A percentile compares a stretch with the other conserved stretches of the same genome.
Conservation (phyloP, 2,329 filamentous ascomycete genomes). For the Colletotrichum godetiae region DNA sequence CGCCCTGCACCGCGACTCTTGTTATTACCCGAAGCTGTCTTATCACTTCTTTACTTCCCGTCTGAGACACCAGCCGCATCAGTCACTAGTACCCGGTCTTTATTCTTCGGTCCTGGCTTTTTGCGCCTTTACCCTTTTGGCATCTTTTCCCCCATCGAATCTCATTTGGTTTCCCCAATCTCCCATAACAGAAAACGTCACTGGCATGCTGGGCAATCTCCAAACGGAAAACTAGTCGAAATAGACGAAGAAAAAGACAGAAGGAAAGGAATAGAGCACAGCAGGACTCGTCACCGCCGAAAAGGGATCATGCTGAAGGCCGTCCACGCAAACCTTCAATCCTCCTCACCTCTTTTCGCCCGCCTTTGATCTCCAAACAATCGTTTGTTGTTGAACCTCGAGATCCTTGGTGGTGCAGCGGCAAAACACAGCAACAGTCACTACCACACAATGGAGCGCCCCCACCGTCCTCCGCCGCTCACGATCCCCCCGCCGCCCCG, state of each 20-base stretch:
- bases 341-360: not conserved
- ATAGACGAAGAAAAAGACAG: not conserved
- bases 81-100: not conserved
- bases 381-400: not conserved
- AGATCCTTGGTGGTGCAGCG: not conserved
- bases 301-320: conserved; percentile 18
- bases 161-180: not conserved
- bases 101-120: not conserved
- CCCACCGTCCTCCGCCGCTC: conserved; percentile 45
- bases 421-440: not conserved
- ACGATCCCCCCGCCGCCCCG: conserved; percentile 43
- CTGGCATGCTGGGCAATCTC: conserved; percentile 20
- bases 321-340: not conserved
- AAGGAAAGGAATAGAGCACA: not conserved
- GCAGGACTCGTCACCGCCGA: not conserved
- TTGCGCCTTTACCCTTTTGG: not conserved
- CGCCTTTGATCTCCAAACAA: not conserved
- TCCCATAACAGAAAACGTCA: conserved; percentile 11
- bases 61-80: conserved; percentile 30
- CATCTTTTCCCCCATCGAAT: not conserved
- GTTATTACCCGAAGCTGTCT: not conserved
- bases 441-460: conserved; percentile 41
- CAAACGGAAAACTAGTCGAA: not conserved
- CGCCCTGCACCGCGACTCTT: not conserved
- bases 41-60: conserved; percentile 22